phyloP scores from a whole-genome alignment of 371 early-diverging fungal species.

The Saksenaea vasiformis region DNA sequence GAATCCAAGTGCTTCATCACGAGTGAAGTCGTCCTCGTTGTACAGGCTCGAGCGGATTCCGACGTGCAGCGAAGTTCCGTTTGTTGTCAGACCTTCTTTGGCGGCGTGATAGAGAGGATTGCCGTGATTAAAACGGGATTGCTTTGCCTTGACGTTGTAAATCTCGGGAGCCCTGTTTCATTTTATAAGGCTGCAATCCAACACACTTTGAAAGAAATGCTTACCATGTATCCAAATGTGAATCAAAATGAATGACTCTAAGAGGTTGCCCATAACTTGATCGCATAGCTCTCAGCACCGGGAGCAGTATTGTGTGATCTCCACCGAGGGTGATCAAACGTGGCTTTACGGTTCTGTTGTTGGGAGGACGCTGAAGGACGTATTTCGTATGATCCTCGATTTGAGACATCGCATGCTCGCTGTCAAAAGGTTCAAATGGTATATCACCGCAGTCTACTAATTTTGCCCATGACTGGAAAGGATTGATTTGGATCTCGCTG shows the following conservation, averaged over 20 bases:
- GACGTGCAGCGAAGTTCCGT: constrained; percentile 36
- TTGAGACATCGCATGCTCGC: constrained; percentile 45
- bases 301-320: constrained; percentile 27
- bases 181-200: not conserved
- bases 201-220: not conserved
- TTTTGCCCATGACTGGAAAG: constrained; percentile 25
- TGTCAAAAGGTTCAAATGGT: constrained; percentile 49
- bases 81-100: constrained; percentile 36
- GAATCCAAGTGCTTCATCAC: constrained; percentile 32
- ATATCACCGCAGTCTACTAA: constrained; percentile 36
- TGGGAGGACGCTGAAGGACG: constrained; percentile 35
- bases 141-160: constrained; percentile 36
- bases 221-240: constrained; percentile 36
- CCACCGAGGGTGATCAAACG: constrained; percentile 26
- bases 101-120: constrained; percentile 38
- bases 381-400: constrained; percentile 40
- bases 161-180: constrained; percentile 30
- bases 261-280: constrained; percentile 26
- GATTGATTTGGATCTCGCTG: constrained; percentile 21
- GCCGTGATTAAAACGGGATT: constrained; percentile 25
- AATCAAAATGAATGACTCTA: constrained; percentile 39
- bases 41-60: constrained; percentile 37
- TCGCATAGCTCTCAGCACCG: constrained; percentile 22
- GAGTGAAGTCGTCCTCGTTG: constrained; percentile 25
- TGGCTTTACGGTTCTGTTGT: constrained; percentile 6